Evolutionary conservation across 768 basidiomycete species (phyloP), one percentile per base, ranked within the genome.

Genomic region (Tulasnella sp.): DNA sequence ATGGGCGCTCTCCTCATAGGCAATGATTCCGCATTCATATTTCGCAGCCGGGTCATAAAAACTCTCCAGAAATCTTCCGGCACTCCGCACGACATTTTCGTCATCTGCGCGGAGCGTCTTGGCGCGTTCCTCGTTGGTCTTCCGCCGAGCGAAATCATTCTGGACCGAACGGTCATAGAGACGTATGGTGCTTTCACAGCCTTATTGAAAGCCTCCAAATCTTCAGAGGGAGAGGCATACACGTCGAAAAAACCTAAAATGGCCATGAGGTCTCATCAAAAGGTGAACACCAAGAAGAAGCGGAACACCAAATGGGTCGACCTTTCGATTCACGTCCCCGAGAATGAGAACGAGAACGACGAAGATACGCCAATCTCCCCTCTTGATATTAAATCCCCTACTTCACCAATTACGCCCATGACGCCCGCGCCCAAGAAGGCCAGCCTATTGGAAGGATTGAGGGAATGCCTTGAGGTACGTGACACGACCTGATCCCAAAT

Each of bases 1-100:
- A 54, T 22, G 22, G 50, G 22, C 50, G 50, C 50, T 16, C 20
- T 54, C 5, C 2, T n/a, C 24, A 54, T 54, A 69, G 64, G 64
- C 5, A 37, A 31, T 16, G 28, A 37, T 12, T 34, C 28, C 5
- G 64, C 64, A 16, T 69, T 37, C n/a, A 37, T 37, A 37, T 69
- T 69, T 69, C 64, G 64, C n/a, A 69, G 64, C 16, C 64, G 64
- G 64, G 18, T 69, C 34, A 69, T 69, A 22, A 69, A 69, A 37
- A 28, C 64, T 69, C 34, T 69, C n/a, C 64, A 37, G 34, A 69
- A 69, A 37, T 69, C 64, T 31, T 37, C 34, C 5, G 28, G 24
- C 6, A 69, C 64, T 28, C 34, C 64, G 7, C 64, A 31, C 16
- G 5, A 2, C 64, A 37, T 11, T 37, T 69, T 69, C 31, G 34